A percentile compares a stretch with the other conserved stretches of the same genome.
Conservation (phyloP, 2,329 filamentous ascomycete genomes). For the Westerdykella sp. region DNA sequence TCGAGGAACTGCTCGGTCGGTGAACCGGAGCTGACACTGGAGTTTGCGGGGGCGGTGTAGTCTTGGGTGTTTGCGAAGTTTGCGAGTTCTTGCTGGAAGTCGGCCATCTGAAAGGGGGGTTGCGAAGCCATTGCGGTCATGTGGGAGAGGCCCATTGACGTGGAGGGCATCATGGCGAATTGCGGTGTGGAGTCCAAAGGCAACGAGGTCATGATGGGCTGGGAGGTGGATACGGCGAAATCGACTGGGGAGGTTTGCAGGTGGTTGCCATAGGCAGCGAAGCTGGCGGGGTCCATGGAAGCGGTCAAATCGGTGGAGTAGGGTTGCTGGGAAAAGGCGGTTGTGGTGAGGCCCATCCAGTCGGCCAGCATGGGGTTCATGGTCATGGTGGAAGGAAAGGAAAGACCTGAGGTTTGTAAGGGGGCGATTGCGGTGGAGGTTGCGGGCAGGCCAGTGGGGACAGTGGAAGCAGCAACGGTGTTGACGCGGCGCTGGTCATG, state of each 20-base stretch:
- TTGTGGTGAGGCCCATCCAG: constrained; percentile 41
- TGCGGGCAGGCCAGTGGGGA: constrained; percentile 14
- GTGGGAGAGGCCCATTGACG: constrained; percentile 40
- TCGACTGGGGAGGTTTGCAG: constrained; percentile 44
- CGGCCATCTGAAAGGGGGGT: constrained; percentile 45
- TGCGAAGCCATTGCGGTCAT: constrained; percentile 17
- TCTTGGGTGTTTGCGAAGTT: constrained; percentile 46
- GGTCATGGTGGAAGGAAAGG: constrained; percentile 29
- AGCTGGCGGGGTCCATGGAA: constrained; percentile 31
- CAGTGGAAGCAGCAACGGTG: constrained; percentile 21
- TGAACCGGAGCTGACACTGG: constrained; percentile 50
- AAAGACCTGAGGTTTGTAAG: constrained; percentile 28
- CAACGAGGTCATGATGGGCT: constrained; percentile 37
- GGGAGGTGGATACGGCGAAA: constrained; percentile 39
- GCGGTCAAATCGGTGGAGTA: constrained; percentile 26
- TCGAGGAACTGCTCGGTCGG: constrained; percentile 78
- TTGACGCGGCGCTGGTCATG: constrained; percentile 23
- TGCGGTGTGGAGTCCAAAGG: constrained; percentile 36
- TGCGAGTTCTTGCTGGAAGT: constrained; percentile 66
- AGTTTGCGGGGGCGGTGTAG: constrained; percentile 28
- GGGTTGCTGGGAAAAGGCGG: constrained; percentile 25
- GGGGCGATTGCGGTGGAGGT: constrained; percentile 28
- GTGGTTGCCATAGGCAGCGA: constrained; percentile 36
- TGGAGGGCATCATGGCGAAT: constrained; percentile 39
- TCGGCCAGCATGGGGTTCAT: constrained; percentile 34